These are phyloP conservation scores for Cytospora paraplurivora DNA, from an alignment of 2,329 filamentous ascomycete genomes.

Conservation along the genomic window DNA sequence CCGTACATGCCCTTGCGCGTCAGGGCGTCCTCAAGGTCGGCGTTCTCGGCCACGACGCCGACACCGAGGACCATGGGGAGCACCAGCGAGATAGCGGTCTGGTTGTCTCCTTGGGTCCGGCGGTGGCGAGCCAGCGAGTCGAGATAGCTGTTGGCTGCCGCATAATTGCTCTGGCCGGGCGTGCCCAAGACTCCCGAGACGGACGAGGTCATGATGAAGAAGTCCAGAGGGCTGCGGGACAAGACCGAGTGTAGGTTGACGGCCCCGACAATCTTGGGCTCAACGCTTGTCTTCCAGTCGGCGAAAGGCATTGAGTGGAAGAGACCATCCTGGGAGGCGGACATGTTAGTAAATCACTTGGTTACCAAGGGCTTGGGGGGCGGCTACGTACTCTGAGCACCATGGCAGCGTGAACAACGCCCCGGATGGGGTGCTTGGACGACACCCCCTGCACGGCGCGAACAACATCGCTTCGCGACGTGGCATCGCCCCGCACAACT, in stretches of 20 bases:
- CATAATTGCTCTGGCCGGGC: constrained; percentile 47
- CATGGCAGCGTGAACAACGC: constrained; percentile 53
- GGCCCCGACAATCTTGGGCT: constrained; percentile 27
- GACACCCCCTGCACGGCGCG: constrained; percentile 21
- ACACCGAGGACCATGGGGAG: constrained; percentile 9
- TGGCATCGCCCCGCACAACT: constrained; percentile 30
- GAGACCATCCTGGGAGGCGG: constrained; percentile 25
- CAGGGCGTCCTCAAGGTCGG: constrained; percentile 32
- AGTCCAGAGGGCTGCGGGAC: constrained; percentile 37
- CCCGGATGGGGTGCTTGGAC: constrained; percentile 27
- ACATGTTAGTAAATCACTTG: constrained; percentile 31
- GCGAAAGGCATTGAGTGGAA: constrained; percentile 24
- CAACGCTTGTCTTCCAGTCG: constrained; percentile 21
- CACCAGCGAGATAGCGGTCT: not conserved
- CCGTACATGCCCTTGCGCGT: constrained; percentile 36
- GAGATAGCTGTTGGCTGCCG: constrained; percentile 44
- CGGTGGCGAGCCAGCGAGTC: constrained; percentile 31
- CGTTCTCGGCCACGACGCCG: constrained; percentile 6
- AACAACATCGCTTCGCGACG: constrained; percentile 23
- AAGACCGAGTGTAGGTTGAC: constrained; percentile 10
- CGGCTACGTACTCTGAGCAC: constrained; percentile 39
- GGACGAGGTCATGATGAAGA: constrained; percentile 50
- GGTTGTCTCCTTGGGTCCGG: not conserved
- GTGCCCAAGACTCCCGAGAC: constrained; percentile 48
- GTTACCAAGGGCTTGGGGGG: constrained; percentile 23